Evolutionary conservation across 768 basidiomycete species (phyloP).

Genomic region (Hygrocybe coccinea): DNA sequence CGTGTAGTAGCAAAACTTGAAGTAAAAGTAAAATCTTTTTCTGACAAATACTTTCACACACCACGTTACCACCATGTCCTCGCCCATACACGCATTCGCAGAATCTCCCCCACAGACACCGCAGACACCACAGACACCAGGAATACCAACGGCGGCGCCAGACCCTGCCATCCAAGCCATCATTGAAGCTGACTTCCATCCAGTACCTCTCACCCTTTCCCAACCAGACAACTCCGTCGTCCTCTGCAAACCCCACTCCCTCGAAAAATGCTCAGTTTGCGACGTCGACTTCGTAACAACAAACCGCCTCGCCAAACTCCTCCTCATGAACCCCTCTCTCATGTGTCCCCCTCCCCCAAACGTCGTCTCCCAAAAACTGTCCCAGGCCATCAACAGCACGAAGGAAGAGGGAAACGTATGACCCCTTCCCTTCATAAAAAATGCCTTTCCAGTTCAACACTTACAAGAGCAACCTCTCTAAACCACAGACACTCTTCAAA

Average conservation of each 20-base stretch:
- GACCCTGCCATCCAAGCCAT: constrained; percentile 72
- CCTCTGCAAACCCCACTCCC: constrained; percentile 61
- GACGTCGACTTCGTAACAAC: constrained; percentile 66
- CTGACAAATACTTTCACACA: background rate
- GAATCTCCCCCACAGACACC: constrained; percentile 43
- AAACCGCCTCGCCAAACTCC: constrained; percentile 70
- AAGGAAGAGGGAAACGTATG: constrained; percentile 96
- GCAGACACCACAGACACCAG: constrained; percentile 40
- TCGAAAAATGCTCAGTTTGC: constrained; percentile 72
- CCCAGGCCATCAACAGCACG: constrained; percentile 65
- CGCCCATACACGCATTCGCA: constrained; percentile 55
- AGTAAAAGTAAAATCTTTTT: background rate
- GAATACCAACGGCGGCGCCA: constrained; percentile 38
- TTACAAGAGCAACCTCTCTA: too few species aligned
- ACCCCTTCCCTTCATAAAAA: constrained; percentile 19
- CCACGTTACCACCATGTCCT: constrained; percentile 51
- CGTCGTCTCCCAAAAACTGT: constrained; percentile 68
- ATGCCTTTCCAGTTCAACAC: too few species aligned
- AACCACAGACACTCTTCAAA: constrained; percentile 70
- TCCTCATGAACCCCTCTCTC: constrained; percentile 63
- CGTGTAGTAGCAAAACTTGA: too few species aligned
- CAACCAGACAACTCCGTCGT: constrained; percentile 50
- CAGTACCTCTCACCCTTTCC: constrained; percentile 51
- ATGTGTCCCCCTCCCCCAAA: constrained; percentile 79
- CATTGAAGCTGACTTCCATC: constrained; percentile 68